Percentiles rank a stretch among this genome's conserved stretches.
These are phyloP conservation scores for Calendula officinalis DNA, from an alignment of 129 eudicot species.

Conservation along the genomic window DNA sequence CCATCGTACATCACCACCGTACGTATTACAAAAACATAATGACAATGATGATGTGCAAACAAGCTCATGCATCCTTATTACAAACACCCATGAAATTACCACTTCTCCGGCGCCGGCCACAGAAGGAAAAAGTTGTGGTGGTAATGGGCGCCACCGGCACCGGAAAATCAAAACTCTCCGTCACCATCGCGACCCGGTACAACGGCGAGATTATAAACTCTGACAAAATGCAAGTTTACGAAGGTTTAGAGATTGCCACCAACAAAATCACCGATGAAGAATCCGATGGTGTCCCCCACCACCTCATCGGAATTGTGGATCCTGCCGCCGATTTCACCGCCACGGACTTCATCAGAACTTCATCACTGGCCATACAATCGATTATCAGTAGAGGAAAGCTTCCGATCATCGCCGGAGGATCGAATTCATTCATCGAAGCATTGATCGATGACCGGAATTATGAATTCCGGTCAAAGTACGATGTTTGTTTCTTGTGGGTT, in stretches of 20 bases:
- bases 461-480: constrained; percentile 52
- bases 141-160: constrained; percentile 92
- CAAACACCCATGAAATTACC: constrained; percentile 39
- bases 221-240: constrained; percentile 80
- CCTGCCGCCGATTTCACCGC: constrained; percentile 55
- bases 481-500: constrained; percentile 85
- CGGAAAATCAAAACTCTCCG: constrained; percentile 74
- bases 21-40: not conserved
- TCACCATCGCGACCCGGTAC: constrained; percentile 62
- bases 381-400: constrained; percentile 47
- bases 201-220: constrained; percentile 70
- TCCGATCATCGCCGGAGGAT: constrained; percentile 89
- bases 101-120: constrained; percentile 28
- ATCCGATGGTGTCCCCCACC: constrained; percentile 66
- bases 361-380: constrained; percentile 51
- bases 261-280: constrained; percentile 72
- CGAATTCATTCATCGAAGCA: constrained; percentile 76
- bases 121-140: constrained; percentile 69
- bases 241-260: constrained; percentile 71
- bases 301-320: constrained; percentile 59
- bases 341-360: constrained; percentile 43
- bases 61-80: constrained; percentile 33
- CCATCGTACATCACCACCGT: not conserved
- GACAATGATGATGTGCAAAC: constrained; percentile 46
- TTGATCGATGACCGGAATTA: constrained; percentile 43